phyloP scores from a whole-genome alignment of 768 basidiomycete species.

The Xerocomellus intermedius region DNA sequence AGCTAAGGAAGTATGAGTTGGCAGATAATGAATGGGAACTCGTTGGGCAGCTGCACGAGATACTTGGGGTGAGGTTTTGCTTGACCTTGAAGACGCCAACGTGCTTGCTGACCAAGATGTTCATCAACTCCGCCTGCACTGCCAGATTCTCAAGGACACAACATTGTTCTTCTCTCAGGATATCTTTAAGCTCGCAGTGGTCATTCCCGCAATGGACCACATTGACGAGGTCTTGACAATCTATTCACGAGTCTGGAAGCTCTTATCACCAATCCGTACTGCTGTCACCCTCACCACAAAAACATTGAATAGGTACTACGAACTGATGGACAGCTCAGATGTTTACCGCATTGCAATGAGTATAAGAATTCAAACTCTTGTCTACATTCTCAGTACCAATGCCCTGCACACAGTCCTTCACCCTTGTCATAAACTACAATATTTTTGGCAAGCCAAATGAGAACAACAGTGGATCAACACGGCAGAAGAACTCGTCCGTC shows the following conservation, averaged over 20 bases:
- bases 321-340: too few relatives aligned
- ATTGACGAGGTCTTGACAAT: not conserved
- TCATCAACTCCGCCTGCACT: too few relatives aligned
- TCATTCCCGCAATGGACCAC: not conserved
- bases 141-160: not conserved
- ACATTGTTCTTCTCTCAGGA: not conserved
- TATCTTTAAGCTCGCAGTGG: not conserved
- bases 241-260: not conserved
- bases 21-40: conserved; percentile 33
- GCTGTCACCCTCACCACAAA: too few relatives aligned
- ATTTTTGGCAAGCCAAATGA: not conserved
- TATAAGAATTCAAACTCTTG: too few relatives aligned
- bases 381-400: too few relatives aligned
- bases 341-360: too few relatives aligned
- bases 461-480: not conserved
- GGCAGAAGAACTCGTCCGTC: not conserved
- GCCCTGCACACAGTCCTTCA: too few relatives aligned
- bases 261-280: too few relatives aligned
- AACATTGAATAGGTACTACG: too few relatives aligned
- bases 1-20: conserved; percentile 24
- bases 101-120: too few relatives aligned
- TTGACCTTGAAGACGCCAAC: too few relatives aligned
- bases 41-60: conserved; percentile 27
- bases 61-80: conserved; percentile 31
- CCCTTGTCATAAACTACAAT: too few relatives aligned